phyloP scores from a whole-genome alignment of 768 basidiomycete species.

The Auricularia cornea region DNA sequence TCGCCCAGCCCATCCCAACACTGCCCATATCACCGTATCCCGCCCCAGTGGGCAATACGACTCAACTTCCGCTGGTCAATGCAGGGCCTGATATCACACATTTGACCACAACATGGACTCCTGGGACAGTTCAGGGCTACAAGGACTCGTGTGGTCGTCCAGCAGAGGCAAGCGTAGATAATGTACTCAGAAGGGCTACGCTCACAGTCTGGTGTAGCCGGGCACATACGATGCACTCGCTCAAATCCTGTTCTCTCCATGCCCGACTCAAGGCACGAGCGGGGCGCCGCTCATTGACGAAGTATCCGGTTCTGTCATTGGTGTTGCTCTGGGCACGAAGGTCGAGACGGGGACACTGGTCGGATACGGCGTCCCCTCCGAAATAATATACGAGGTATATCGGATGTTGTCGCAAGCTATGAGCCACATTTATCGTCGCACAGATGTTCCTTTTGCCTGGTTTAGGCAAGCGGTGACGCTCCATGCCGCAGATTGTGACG shows the following conservation, averaged over 20 bases:
- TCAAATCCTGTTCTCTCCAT: slow-evolving; percentile 43
- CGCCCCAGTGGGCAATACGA: slow-evolving; percentile 31
- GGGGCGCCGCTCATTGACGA: slow-evolving; percentile 62
- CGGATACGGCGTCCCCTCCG: slow-evolving; percentile 57
- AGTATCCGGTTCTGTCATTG: slow-evolving; percentile 54
- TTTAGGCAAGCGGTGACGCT: too few relatives aligned
- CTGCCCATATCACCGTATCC: slow-evolving; percentile 62
- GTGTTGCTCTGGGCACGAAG: slow-evolving; percentile 50
- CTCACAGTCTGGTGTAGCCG: slow-evolving; percentile 36
- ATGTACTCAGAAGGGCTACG: too few relatives aligned
- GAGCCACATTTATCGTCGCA: too few relatives aligned
- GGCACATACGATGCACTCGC: slow-evolving; percentile 62
- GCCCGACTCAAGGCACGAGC: slow-evolving; percentile 57
- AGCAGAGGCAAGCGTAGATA: slow-evolving; percentile 32
- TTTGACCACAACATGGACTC: slow-evolving; percentile 42
- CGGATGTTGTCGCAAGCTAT: background rate
- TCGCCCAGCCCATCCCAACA: slow-evolving; percentile 25
- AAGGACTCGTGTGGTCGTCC: slow-evolving; percentile 51
- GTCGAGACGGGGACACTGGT: slow-evolving; percentile 37
- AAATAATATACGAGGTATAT: slow-evolving; percentile 54
- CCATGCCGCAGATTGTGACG: too few relatives aligned
- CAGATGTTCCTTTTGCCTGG: too few relatives aligned
- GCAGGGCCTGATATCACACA: slow-evolving; percentile 29
- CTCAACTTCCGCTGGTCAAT: slow-evolving; percentile 50
- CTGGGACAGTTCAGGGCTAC: slow-evolving; percentile 50